Evolutionary conservation across 2,329 filamentous ascomycete species (phyloP), one percentile per base, ranked within the genome.

Genomic region (Arthroderma sp.): DNA sequence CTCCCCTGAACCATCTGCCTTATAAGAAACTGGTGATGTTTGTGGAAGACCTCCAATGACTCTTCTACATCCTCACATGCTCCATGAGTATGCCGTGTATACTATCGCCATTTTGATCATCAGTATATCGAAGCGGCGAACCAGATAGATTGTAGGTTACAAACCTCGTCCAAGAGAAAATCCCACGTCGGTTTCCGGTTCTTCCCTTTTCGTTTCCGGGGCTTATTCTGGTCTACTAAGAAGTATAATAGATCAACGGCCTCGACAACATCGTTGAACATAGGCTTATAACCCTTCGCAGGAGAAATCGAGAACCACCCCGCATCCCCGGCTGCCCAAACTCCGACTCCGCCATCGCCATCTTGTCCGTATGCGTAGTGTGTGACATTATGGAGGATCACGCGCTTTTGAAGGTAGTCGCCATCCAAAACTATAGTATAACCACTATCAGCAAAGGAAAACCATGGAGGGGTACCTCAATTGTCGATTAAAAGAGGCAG

Each of bases 221-320:
- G 73, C 54, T 71, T 67, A 62, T 83, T 78, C 21, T 77, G 74
- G 63, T 85, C 82, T n/a, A 77, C 77, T 52, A 83, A 67, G 64
- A 82, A 84, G 65, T 84, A 84, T 7, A 84, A 70, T 58, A 83
- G 64, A 61, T 80, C 75, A 37, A 85, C 77, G 1, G 80, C 81
- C 66, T 82, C 76, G 1, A 78, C 70, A 72, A 84, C 83, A 21
- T 78, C 74, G 51, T 77, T 73, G 67, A 77, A 83, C 38, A 77
- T 75, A 1, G 70, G 66, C 60, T 74, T 69, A 66, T 83, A 85
- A 1, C 73, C 72, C 61, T 74, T 72, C 41, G 76, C 71, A 1
- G 82, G 81, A 31, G 71, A 71, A 51, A 85, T 74, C 55, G 77
- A 76, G 65, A 81, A 84, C 81, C 82, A 85, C 56, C 82, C 82